These are phyloP conservation scores for Paecilomyces sp. DNA, from an alignment of 2,329 filamentous ascomycete genomes.

Conservation along the genomic window DNA sequence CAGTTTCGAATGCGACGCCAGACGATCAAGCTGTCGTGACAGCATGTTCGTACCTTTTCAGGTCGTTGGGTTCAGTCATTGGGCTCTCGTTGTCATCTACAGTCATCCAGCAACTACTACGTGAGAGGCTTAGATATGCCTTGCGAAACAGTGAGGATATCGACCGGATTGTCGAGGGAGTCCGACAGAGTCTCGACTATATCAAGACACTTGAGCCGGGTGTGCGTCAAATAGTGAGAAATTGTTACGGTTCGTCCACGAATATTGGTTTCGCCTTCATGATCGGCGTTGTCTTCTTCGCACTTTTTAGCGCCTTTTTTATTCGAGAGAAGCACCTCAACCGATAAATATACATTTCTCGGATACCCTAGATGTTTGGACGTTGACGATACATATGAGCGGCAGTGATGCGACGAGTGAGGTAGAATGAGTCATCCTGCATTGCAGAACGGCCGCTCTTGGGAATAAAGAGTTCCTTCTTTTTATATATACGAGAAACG, in stretches of 20 bases:
- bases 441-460: not conserved
- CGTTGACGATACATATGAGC: not conserved
- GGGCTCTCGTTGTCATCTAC: conserved; percentile 65
- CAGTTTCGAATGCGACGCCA: conserved; percentile 59
- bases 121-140: conserved; percentile 47
- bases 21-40: conserved; percentile 68
- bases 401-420: not conserved
- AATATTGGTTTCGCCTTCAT: conserved; percentile 46
- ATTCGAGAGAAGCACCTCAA: conserved; percentile 52
- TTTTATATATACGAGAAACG: not conserved
- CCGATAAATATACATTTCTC: conserved; percentile 14
- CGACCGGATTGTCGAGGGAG: conserved; percentile 58
- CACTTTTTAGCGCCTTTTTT: conserved; percentile 40
- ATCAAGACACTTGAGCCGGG: conserved; percentile 58
- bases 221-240: conserved; percentile 52
- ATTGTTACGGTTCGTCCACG: conserved; percentile 57
- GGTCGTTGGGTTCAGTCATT: conserved; percentile 60
- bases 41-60: conserved; percentile 75
- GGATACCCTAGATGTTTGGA: not conserved
- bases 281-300: conserved; percentile 44
- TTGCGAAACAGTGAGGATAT: conserved; percentile 54
- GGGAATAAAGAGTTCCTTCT: not conserved
- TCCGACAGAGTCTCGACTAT: conserved; percentile 63
- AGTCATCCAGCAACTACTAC: conserved; percentile 62
- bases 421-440: not conserved